A percentile compares a stretch with the other conserved stretches of the same genome.
phyloP scores from a whole-genome alignment of 2,329 filamentous ascomycete genomes.

The Triangularia setosa region DNA sequence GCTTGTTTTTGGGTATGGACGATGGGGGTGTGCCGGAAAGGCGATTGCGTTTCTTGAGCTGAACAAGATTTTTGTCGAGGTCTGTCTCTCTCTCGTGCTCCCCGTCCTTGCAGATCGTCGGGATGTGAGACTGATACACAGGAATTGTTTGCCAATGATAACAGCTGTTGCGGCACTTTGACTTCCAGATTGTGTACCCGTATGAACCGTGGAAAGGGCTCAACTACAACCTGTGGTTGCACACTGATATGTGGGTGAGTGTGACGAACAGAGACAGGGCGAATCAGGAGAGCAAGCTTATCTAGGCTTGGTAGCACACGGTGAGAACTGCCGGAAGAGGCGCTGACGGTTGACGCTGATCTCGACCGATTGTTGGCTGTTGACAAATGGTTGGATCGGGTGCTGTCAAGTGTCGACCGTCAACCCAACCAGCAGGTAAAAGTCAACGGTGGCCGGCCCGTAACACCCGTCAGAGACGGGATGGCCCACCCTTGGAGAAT shows the following conservation, averaged over 20 bases:
- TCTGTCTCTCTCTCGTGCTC: constrained; percentile 23
- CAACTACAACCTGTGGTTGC: constrained; percentile 30
- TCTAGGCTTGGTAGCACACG: too few relatives aligned
- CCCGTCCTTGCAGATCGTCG: neutral
- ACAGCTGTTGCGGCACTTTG: constrained; percentile 27
- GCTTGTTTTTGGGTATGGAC: constrained; percentile 37
- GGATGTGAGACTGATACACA: neutral
- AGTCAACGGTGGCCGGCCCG: neutral
- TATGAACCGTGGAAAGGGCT: constrained; percentile 24
- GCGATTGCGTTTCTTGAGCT: constrained; percentile 41
- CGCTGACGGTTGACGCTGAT: too few relatives aligned
- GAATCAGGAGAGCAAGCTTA: too few relatives aligned
- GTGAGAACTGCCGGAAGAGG: too few relatives aligned
- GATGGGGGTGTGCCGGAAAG: constrained; percentile 39
- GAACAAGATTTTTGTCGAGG: constrained; percentile 42
- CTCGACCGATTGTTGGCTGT: neutral
- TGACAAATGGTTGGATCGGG: neutral
- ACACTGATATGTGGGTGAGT: constrained; percentile 30
- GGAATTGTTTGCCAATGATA: constrained; percentile 9
- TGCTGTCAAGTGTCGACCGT: neutral
- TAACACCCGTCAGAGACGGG: neutral
- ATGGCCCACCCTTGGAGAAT: neutral
- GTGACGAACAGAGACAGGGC: constrained; percentile 18
- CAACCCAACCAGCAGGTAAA: neutral
- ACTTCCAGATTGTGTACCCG: constrained; percentile 32